Conservation (phyloP, 2,329 filamentous ascomycete species). For the Calonectria fujianensis region DNA sequence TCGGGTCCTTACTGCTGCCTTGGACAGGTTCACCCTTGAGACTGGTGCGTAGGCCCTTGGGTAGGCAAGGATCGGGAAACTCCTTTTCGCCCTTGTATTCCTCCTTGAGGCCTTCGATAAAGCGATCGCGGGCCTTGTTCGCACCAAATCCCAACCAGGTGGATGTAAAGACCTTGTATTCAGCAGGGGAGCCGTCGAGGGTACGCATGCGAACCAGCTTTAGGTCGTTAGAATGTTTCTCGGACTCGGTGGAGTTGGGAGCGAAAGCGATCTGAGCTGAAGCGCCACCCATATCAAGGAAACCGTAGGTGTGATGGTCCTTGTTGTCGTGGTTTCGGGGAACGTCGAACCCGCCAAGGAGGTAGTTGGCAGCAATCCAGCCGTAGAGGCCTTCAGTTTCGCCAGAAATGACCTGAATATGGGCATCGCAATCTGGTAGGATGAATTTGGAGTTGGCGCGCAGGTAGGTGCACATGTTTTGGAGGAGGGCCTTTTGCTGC, state of each 20-base stretch:
- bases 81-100: conserved; percentile 78
- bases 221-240: conserved; percentile 91
- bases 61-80: conserved; percentile 93
- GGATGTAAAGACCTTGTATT: conserved; percentile 94
- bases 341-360: conserved; percentile 91
- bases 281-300: conserved; percentile 98
- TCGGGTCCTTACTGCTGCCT: conserved; percentile 64
- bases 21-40: conserved; percentile 78
- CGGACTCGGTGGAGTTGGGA: conserved; percentile 91
- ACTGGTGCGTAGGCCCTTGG: conserved; percentile 83
- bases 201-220: conserved; percentile 90
- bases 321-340: conserved; percentile 86
- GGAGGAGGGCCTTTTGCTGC: conserved; percentile 83
- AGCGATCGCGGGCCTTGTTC: conserved; percentile 90
- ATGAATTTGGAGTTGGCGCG: conserved; percentile 85
- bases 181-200: conserved; percentile 83
- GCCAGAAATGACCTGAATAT: conserved; percentile 95
- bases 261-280: conserved; percentile 99
- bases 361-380: conserved; percentile 97
- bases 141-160: conserved; percentile 99
- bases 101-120: conserved; percentile 84
- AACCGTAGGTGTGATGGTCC: conserved; percentile 95
- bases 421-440: conserved; percentile 90
- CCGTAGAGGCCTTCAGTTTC: conserved; percentile 97
- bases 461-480: conserved; percentile 89